Conservation (phyloP, 1,139 yeast genomes). For the Pneumocystis wakefieldiae region DNA sequence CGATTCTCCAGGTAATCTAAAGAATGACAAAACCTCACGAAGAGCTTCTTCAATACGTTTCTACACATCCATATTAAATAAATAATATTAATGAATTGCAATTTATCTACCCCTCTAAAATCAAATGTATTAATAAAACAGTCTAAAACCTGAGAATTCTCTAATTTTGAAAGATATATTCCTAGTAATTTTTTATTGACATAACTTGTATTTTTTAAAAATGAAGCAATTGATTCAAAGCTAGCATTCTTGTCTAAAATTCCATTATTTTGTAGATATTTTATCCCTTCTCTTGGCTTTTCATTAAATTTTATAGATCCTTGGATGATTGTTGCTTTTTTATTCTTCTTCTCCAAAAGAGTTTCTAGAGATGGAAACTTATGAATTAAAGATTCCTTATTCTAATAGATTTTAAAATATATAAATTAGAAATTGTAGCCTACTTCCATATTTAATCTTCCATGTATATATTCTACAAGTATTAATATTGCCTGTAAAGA, state of each 20-base stretch:
- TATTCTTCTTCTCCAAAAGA: conserved; percentile 31
- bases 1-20: conserved; percentile 92
- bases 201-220: conserved; percentile 64
- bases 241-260: conserved; percentile 44
- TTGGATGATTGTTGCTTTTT: conserved; percentile 56
- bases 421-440: neutral
- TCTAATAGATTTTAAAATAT: neutral
- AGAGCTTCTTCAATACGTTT: conserved; percentile 87
- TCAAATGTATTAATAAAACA: conserved; percentile 60
- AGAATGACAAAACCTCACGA: conserved; percentile 62
- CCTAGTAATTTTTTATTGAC: conserved; percentile 80
- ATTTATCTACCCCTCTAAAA: conserved; percentile 33
- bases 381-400: neutral
- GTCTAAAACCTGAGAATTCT: conserved; percentile 43
- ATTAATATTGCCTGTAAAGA: conserved; percentile 78
- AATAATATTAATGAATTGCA: neutral
- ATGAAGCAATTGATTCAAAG: conserved; percentile 51
- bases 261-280: conserved; percentile 43
- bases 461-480: conserved; percentile 51
- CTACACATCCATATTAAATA: neutral
- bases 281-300: conserved; percentile 63
- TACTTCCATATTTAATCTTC: conserved; percentile 27
- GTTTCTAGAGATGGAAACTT: conserved; percentile 13
- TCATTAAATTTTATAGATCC: conserved; percentile 64
- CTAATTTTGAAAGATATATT: conserved; percentile 66